Evolutionary conservation across 768 basidiomycete species (phyloP).

Genomic region (Thelephora aurantiotincta): DNA sequence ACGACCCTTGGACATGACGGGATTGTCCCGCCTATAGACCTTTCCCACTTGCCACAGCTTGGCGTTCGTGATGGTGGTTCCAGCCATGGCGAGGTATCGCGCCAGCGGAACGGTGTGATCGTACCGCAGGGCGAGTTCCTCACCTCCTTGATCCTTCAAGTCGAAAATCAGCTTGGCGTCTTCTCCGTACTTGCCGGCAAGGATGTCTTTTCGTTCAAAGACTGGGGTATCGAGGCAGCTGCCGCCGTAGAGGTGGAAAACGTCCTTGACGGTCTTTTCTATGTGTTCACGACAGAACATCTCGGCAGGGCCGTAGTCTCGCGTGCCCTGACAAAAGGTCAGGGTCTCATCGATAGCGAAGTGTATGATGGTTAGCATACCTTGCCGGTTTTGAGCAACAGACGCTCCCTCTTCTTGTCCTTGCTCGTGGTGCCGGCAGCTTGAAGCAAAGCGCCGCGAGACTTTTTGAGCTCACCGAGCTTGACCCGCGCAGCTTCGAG

Average conservation of each 20-base stretch:
- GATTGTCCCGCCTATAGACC: constrained; percentile 92
- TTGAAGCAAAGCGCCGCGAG: constrained; percentile 26
- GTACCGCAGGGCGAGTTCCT: constrained; percentile 86
- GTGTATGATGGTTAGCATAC: constrained; percentile 26
- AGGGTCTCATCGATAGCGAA: constrained; percentile 3
- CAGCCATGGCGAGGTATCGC: constrained; percentile 88
- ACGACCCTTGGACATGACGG: constrained; percentile 93
- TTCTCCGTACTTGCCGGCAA: constrained; percentile 96
- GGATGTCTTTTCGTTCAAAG: constrained; percentile 92
- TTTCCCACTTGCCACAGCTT: constrained; percentile 99
- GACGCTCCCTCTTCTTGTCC: constrained; percentile 47
- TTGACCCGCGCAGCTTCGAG: constrained; percentile 56
- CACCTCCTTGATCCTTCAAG: constrained; percentile 93
- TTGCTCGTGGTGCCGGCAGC: constrained; percentile 29
- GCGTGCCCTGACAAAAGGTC: constrained; percentile 53
- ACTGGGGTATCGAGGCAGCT: constrained; percentile 94
- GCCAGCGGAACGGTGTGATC: constrained; percentile 97
- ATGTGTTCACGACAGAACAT: constrained; percentile 88
- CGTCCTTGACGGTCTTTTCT: constrained; percentile 75
- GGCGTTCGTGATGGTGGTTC: constrained; percentile 54
- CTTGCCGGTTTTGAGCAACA: constrained; percentile 91
- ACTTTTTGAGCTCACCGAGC: constrained; percentile 54
- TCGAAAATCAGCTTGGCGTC: constrained; percentile 97
- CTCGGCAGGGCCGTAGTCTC: constrained; percentile 86
- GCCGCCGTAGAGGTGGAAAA: constrained; percentile 82